A percentile compares a stretch with the other conserved stretches of the same genome.
phyloP scores from a whole-genome alignment of 768 basidiomycete species.

The Boletus rex-veris region DNA sequence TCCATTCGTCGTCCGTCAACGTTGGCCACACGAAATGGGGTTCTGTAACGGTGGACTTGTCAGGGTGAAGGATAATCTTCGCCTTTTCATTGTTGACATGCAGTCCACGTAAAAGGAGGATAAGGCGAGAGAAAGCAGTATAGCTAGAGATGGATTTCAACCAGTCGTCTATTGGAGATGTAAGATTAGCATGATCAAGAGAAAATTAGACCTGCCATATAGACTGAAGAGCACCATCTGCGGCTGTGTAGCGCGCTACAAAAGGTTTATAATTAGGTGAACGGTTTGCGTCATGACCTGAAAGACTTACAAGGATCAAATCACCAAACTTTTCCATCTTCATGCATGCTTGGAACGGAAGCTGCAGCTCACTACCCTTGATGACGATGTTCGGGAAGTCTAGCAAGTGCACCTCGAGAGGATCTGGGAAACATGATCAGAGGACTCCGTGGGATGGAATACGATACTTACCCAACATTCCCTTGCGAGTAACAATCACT shows the following conservation, averaged over 20 bases:
- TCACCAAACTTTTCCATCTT: conserved; percentile 99
- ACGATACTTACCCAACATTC: conserved; percentile 79
- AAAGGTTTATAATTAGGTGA: not conserved
- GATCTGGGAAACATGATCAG: conserved; percentile 46
- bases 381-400: conserved; percentile 99
- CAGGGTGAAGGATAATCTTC: conserved; percentile 95
- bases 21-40: conserved; percentile 98
- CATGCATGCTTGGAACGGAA: conserved; percentile 99
- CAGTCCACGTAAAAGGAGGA: conserved; percentile 92
- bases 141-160: conserved; percentile 98
- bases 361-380: conserved; percentile 95
- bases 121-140: conserved; percentile 97
- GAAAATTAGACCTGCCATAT: conserved; percentile 54
- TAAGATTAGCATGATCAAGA: conserved; percentile 4
- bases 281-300: not conserved
- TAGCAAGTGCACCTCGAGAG: conserved; percentile 95
- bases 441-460: not conserved
- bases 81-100: conserved; percentile 99
- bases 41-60: conserved; percentile 95
- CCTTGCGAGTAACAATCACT: conserved; percentile 99
- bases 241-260: conserved; percentile 89
- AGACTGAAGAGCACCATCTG: conserved; percentile 99
- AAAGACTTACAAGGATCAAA: conserved; percentile 67
- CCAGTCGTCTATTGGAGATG: conserved; percentile 75
- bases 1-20: conserved; percentile 92